These are phyloP conservation scores for Boletus reticulatus DNA, from an alignment of 768 basidiomycete species.

Conservation along the genomic window DNA sequence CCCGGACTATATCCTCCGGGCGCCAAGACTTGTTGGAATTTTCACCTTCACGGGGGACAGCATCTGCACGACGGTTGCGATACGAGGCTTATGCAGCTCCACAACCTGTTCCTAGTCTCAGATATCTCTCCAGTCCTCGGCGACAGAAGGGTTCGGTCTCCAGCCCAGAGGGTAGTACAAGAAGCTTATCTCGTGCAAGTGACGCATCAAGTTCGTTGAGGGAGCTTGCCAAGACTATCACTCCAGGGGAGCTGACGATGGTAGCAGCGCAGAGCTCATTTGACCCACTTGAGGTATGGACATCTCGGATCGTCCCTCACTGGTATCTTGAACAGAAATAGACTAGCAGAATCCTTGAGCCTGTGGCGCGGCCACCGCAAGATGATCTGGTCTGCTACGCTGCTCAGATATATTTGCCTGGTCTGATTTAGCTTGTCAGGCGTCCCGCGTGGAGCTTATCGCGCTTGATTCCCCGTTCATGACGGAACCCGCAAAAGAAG, in stretches of 20 bases:
- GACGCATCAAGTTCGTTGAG: conserved; percentile 22
- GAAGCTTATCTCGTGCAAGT: conserved; percentile 31
- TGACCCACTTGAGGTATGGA: conserved; percentile 18
- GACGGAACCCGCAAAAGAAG: conserved; percentile 38
- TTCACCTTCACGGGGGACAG: conserved; percentile 25
- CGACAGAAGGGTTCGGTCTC: conserved; percentile 36
- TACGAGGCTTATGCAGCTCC: conserved; percentile 73
- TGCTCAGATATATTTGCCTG: not conserved
- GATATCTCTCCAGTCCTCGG: conserved; percentile 31
- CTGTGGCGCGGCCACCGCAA: not conserved
- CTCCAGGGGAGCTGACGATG: conserved; percentile 32
- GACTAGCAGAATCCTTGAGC: conserved; percentile 2
- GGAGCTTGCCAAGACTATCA: conserved; percentile 27
- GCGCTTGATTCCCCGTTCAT: conserved; percentile 72
- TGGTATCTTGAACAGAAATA: conserved; percentile 11
- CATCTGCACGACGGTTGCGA: conserved; percentile 50
- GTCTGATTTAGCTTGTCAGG: conserved; percentile 28
- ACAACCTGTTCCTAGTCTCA: conserved; percentile 45
- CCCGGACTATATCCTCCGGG: conserved; percentile 7
- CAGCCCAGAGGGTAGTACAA: conserved; percentile 33
- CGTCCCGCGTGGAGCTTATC: conserved; percentile 56
- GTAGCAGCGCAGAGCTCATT: conserved; percentile 19
- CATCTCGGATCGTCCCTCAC: not conserved
- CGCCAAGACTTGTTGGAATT: conserved; percentile 16
- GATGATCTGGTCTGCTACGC: conserved; percentile 21